Percentiles rank a stretch among this genome's conserved stretches.
Evolutionary conservation across 345 rosid genomes (phyloP).

Genomic region (Lumnitzera littorea): DNA sequence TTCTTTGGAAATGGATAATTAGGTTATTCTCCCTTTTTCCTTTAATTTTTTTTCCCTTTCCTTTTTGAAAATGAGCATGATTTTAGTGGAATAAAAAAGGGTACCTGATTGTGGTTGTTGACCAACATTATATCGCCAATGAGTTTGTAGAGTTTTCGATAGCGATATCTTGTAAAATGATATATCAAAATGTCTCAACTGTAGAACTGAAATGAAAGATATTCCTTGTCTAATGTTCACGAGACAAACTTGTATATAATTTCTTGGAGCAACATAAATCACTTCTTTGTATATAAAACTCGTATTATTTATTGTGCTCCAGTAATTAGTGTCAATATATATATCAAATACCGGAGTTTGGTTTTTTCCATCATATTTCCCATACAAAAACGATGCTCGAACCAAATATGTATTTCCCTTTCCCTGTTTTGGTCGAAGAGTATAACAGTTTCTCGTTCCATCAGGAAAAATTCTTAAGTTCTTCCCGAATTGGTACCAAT

Average conservation of each 20-base stretch:
- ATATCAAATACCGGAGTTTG: constrained; percentile 22
- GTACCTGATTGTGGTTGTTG: background rate
- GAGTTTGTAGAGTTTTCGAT: background rate
- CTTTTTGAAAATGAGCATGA: too few relatives aligned
- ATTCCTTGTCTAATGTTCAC: constrained; percentile 7
- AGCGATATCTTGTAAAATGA: background rate
- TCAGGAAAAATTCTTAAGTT: constrained; percentile 25
- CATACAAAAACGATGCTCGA: constrained; percentile 26
- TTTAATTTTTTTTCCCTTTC: too few relatives aligned
- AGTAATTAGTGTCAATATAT: constrained; percentile 11
- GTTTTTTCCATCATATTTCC: constrained; percentile 27
- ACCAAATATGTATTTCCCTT: constrained; percentile 23
- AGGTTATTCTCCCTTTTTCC: too few relatives aligned
- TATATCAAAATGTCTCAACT: background rate
- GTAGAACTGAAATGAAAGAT: constrained; percentile 5
- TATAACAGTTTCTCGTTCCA: constrained; percentile 40
- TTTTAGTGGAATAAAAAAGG: background rate
- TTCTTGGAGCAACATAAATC: constrained; percentile 4
- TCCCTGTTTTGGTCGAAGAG: constrained; percentile 16
- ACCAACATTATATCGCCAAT: constrained; percentile 1
- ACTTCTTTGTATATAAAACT: background rate
- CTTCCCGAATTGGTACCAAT: too few relatives aligned
- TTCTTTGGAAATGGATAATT: too few relatives aligned
- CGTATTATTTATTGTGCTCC: background rate
- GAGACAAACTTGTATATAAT: constrained; percentile 15